Conservation (phyloP, 441 rosid species). For the Erodium moschatum region DNA sequence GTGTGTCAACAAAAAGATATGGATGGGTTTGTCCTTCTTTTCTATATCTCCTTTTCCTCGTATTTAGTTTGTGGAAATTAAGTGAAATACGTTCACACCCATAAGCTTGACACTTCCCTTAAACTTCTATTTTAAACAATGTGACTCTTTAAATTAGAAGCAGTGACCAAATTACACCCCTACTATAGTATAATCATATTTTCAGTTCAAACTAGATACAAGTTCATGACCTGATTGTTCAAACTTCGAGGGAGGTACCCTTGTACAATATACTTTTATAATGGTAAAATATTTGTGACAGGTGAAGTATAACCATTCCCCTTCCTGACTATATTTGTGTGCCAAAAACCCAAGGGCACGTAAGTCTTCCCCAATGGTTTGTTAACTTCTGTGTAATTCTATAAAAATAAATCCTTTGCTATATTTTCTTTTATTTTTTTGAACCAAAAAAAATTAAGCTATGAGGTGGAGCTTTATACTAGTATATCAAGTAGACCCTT, state of each 20-base stretch:
- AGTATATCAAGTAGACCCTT: no score
- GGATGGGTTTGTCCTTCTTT: constrained; percentile 16
- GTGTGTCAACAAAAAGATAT: background rate
- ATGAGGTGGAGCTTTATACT: no score
- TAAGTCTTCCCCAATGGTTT: no score
- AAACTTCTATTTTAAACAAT: background rate
- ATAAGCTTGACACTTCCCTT: background rate
- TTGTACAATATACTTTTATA: background rate
- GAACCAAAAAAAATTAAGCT: background rate
- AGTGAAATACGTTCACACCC: background rate
- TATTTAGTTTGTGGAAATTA: background rate
- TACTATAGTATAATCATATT: background rate
- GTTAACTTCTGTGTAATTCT: no score
- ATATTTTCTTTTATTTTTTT: no score
- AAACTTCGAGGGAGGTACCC: background rate
- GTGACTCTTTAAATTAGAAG: background rate
- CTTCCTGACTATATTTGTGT: no score
- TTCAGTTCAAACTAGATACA: background rate
- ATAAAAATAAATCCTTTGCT: no score
- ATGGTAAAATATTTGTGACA: background rate
- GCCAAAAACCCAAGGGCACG: no score
- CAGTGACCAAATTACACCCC: background rate
- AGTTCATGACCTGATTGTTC: background rate
- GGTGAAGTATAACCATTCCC: no score
- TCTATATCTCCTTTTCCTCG: background rate